These are phyloP conservation scores for Halophytophthora batemanensis DNA, from an alignment of 352 stramenopile species.

Conservation along the genomic window DNA sequence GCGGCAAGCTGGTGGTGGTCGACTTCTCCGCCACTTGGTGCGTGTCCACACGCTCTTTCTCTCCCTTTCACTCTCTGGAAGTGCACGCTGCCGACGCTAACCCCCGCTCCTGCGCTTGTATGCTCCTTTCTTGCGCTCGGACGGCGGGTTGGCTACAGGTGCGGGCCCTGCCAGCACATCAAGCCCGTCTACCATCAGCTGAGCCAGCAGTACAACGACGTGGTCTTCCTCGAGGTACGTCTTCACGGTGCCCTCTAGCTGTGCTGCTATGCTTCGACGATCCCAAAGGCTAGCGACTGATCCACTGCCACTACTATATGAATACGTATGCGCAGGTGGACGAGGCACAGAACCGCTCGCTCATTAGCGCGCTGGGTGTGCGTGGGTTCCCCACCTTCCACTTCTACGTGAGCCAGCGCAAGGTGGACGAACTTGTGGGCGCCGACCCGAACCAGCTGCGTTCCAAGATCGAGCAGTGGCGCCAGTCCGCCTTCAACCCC, in stretches of 20 bases:
- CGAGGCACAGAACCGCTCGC: slow-evolving; percentile 80
- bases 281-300: neutral
- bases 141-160: slow-evolving; percentile 24
- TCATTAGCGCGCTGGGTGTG: slow-evolving; percentile 77
- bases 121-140: neutral
- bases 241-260: neutral
- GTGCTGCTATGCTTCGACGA: neutral
- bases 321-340: slow-evolving; percentile 33
- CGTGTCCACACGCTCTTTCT: slow-evolving; percentile 2
- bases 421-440: slow-evolving; percentile 87
- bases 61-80: neutral
- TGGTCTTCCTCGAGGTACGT: slow-evolving; percentile 81
- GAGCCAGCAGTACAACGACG: slow-evolving; percentile 77
- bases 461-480: slow-evolving; percentile 87
- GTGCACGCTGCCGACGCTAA: neutral
- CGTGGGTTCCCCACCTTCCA: slow-evolving; percentile 90
- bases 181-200: slow-evolving; percentile 84
- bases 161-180: slow-evolving; percentile 83
- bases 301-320: neutral
- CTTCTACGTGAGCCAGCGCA: slow-evolving; percentile 87
- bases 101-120: neutral
- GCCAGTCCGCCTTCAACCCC: slow-evolving; percentile 82
- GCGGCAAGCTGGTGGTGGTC: slow-evolving; percentile 87
- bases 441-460: slow-evolving; percentile 80
- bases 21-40: slow-evolving; percentile 87